Evolutionary conservation across 2,329 filamentous ascomycete species (phyloP).

Genomic region (Truncatella angustata): DNA sequence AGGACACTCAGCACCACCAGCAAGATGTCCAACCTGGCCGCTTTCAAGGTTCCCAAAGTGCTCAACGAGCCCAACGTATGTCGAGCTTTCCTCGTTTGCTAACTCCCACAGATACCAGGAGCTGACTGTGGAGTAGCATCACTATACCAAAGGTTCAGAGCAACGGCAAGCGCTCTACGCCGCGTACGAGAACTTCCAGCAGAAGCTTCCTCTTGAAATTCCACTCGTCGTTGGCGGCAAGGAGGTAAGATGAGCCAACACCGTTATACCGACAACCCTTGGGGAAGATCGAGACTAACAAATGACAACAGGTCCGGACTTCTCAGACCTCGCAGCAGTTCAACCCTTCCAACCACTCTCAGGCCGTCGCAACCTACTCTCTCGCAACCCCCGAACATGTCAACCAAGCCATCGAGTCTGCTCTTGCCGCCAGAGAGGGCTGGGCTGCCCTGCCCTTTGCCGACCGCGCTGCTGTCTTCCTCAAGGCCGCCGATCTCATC

Average conservation of each 20-base stretch:
- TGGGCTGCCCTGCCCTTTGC: constrained; percentile 89
- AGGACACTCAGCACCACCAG: constrained; percentile 25
- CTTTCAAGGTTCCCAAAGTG: constrained; percentile 84
- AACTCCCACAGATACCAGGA: not conserved
- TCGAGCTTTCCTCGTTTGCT: constrained; percentile 17
- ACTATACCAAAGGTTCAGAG: constrained; percentile 80
- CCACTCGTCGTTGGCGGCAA: constrained; percentile 83
- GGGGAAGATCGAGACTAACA: not conserved
- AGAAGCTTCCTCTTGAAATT: constrained; percentile 69
- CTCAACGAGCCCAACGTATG: constrained; percentile 94
- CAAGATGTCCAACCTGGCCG: constrained; percentile 62
- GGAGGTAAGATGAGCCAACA: constrained; percentile 50
- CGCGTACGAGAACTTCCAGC: constrained; percentile 69
- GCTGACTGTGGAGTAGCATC: constrained; percentile 57
- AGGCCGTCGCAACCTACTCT: constrained; percentile 78
- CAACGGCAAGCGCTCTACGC: constrained; percentile 75
- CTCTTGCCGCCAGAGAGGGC: constrained; percentile 77
- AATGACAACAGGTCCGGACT: constrained; percentile 57
- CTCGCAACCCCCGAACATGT: constrained; percentile 77
- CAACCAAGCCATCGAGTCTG: constrained; percentile 74
- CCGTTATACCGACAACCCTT: not conserved
- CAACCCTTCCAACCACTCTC: constrained; percentile 79
- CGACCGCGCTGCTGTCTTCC: constrained; percentile 88
- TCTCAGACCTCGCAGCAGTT: constrained; percentile 66
- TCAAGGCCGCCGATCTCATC: constrained; percentile 92